phyloP scores from a whole-genome alignment of 192 early-diverging fungal species.

The Anaeromyces robustus region DNA sequence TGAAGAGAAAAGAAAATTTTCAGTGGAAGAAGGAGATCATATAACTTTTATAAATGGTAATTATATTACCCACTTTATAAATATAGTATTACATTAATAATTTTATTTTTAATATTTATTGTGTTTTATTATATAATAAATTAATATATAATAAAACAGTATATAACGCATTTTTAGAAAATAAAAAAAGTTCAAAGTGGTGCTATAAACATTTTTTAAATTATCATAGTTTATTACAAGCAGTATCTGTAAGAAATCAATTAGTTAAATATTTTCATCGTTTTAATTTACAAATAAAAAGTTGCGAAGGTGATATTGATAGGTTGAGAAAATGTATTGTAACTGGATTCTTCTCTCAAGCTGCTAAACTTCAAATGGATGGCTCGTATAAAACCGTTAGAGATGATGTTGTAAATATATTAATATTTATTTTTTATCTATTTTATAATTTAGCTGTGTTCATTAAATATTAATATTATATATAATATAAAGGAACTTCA shows the following conservation, averaged over 20 bases:
- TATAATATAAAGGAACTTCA: conserved; percentile 18
- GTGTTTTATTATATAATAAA: no score
- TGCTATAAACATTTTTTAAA: conserved; percentile 1
- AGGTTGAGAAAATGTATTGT: conserved; percentile 52
- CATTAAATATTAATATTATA: no score
- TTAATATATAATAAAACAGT: conserved; percentile 9
- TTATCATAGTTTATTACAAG: conserved; percentile 11
- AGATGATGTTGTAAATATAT: conserved; percentile 26
- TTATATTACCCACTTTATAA: no score
- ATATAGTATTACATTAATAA: no score
- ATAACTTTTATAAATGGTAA: conserved; percentile 32
- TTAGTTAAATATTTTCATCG: conserved; percentile 26
- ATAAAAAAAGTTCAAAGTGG: neutral
- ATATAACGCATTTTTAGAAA: conserved; percentile 29
- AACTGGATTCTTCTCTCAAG: conserved; percentile 60
- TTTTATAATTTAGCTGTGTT: conserved; percentile 1
- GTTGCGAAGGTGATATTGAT: conserved; percentile 18
- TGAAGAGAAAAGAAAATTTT: conserved; percentile 48
- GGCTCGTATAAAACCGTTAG: conserved; percentile 50
- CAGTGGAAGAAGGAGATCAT: conserved; percentile 60
- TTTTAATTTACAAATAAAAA: conserved; percentile 16
- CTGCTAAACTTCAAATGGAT: conserved; percentile 46
- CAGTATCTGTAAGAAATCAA: conserved; percentile 14
- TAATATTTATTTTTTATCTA: neutral
- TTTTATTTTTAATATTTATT: no score